Evolutionary conservation across 257 asterid genomes (phyloP).

Genomic region (Voacanga thouarsii): DNA sequence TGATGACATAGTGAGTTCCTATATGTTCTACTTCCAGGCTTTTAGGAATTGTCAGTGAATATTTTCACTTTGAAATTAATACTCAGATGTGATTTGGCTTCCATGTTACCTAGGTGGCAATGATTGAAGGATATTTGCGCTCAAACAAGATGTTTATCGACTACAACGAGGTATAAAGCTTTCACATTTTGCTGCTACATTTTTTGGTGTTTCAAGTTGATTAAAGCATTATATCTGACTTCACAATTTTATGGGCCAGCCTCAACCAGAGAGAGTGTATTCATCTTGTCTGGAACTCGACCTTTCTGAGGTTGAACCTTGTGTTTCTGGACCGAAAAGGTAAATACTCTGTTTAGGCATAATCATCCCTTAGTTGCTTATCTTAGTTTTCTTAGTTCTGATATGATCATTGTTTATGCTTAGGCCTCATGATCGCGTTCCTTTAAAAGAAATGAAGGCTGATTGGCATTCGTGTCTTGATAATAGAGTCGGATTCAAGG

Average conservation of each 20-base stretch:
- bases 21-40: neutral
- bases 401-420: neutral
- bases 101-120: slow-evolving; percentile 49
- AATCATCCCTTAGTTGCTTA: neutral
- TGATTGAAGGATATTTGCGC: slow-evolving; percentile 95
- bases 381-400: neutral
- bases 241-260: slow-evolving; percentile 44
- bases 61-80: neutral
- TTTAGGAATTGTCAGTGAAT: neutral
- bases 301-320: slow-evolving; percentile 75
- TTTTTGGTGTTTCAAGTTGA: neutral
- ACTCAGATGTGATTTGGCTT: neutral
- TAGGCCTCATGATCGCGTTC: slow-evolving; percentile 92
- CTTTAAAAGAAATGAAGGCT: slow-evolving; percentile 75
- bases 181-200: neutral
- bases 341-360: neutral
- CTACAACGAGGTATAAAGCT: slow-evolving; percentile 84
- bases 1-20: slow-evolving; percentile 58
- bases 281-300: slow-evolving; percentile 68
- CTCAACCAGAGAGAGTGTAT: slow-evolving; percentile 78
- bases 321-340: slow-evolving; percentile 96
- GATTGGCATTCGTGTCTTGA: slow-evolving; percentile 90
- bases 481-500: slow-evolving; percentile 87
- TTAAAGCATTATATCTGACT: slow-evolving; percentile 10
- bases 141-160: slow-evolving; percentile 92